Conservation (phyloP, 306 rosid genomes). For the Inga leiocalycina region DNA sequence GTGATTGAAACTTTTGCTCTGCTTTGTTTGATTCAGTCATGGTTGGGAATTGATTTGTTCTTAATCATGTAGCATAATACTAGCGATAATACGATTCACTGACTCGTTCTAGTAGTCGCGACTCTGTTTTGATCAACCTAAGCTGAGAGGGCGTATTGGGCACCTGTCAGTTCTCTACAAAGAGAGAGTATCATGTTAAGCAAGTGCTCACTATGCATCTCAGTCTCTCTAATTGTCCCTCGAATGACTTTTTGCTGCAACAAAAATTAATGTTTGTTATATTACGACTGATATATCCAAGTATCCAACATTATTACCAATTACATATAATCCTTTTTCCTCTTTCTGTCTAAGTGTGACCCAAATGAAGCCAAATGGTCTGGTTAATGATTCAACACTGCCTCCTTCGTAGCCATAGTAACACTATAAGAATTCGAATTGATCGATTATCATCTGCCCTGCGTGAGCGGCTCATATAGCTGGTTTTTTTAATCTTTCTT, state of each 20-base stretch:
- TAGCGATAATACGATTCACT: not conserved
- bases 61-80: not conserved
- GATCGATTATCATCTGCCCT: not conserved
- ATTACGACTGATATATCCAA: not conserved
- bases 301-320: not conserved
- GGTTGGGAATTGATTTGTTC: not conserved
- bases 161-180: not conserved
- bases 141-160: not conserved
- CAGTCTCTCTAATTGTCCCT: not conserved
- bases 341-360: not conserved
- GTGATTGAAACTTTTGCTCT: not conserved
- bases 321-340: not conserved
- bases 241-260: not conserved
- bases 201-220: not conserved
- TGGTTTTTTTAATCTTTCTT: not conserved
- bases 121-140: not conserved
- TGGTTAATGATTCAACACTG: constrained; percentile 2
- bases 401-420: not conserved
- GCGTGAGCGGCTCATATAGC: not conserved
- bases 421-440: not conserved
- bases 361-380: not conserved
- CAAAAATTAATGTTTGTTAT: not conserved
- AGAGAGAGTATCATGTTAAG: not conserved
- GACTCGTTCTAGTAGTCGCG: not conserved
- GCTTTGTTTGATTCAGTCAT: not conserved